Percentiles rank a stretch among this genome's conserved stretches.
These are phyloP conservation scores for Trametes sp. DNA, from an alignment of 1,284 basidiomycete genomes.

Conservation along the genomic window DNA sequence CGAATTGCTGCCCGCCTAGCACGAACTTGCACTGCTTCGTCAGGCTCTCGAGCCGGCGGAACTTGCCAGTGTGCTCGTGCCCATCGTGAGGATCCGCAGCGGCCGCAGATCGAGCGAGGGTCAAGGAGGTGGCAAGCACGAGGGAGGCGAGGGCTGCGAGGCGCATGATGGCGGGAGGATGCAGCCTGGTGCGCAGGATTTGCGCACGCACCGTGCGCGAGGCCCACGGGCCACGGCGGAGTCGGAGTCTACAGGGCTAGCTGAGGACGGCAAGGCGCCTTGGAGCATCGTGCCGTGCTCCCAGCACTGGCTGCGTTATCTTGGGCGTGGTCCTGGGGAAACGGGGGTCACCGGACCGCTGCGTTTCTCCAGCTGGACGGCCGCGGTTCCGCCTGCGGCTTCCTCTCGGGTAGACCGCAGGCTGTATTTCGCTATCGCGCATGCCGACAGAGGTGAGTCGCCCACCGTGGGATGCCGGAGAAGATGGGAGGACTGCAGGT, in stretches of 20 bases:
- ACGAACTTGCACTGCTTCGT: conserved; percentile 39
- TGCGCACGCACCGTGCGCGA: conserved; percentile 1
- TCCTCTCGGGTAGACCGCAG: conserved; percentile 11
- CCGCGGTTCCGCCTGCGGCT: conserved; percentile 11
- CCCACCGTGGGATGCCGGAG: conserved; percentile 4
- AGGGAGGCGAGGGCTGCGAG: conserved; percentile 16
- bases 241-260: conserved; percentile 11
- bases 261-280: conserved; percentile 17
- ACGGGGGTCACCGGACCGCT: conserved; percentile 29
- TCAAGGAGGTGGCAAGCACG: conserved; percentile 11
- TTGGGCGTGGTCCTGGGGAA: conserved; percentile 8
- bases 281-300: conserved; percentile 2
- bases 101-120: conserved; percentile 8
- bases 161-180: conserved; percentile 20
- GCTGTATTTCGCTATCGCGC: neutral
- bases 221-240: neutral
- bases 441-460: neutral
- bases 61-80: neutral
- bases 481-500: neutral
- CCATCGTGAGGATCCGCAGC: conserved; percentile 12
- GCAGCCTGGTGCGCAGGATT: conserved; percentile 6
- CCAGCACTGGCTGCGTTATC: conserved; percentile 23
- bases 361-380: conserved; percentile 17
- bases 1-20: conserved; percentile 35
- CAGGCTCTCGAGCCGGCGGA: conserved; percentile 30